Base-by-base conservation (phyloP, 305 asterid genomes). In the Fraxinus xanthoxyloides region DNA sequence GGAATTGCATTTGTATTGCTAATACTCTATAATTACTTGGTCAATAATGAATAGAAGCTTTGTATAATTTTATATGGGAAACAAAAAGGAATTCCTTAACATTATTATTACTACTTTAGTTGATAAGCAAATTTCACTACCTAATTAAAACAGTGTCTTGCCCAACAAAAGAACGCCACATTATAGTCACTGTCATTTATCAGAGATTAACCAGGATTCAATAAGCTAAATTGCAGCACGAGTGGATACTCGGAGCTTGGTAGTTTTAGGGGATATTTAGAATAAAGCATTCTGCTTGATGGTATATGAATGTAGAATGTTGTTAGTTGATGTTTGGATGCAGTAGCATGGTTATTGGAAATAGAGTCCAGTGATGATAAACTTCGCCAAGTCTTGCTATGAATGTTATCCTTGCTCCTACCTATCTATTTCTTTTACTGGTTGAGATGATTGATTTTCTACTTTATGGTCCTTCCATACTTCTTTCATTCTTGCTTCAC, bases 391-490 rank as follows among this genome's bases (percentile, higher is more conserved):
- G 70, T 23, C 70, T 19, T 61, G 28, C 28, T 19, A 54, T 70
- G 23, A 79, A 34, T 74, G 2, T 28, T 43, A 31, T 74, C 35
- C 69, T 21, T 32, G 61, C 36, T 43, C 63, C 17, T 30, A 24
- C 43, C 65, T 48, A 36, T 21, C 17, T 6, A 17, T 30, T 78
- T 35, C 40, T 56, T 76, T 21, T 80, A 28, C 48, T 7, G 24
- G 4, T 35, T 67, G 73, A 79, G 19, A 35, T 61, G 74, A 43
- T 54, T 31, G 24, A 24, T 56, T 83, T 77, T 83, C 54, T 73
- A 40, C 72, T 30, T 30, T 30, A 30, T 30, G 35, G 38, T 78
- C 74, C 38, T 28, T 76, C 36, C 3, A 36, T 36, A 30, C 54
- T 46, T 75, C 26, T 76, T 74, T 28, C 43, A 61, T 84, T 70